A percentile compares a stretch with the other conserved stretches of the same genome.
These are phyloP conservation scores for Vaccinium vitisidaea DNA, from an alignment of 148 eudicot genomes.

Conservation along the genomic window DNA sequence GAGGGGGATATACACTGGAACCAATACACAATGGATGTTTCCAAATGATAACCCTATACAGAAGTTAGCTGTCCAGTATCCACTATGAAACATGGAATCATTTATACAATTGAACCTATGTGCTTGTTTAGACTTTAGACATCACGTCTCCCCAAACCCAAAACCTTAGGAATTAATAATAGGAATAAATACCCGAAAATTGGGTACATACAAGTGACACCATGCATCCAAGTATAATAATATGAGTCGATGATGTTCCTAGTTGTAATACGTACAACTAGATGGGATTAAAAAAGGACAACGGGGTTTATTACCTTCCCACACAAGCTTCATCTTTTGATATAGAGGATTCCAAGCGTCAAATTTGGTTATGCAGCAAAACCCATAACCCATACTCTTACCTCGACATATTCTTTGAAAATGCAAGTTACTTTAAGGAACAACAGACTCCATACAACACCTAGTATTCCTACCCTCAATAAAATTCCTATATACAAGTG, in stretches of 20 bases:
- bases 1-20: neutral
- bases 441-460: neutral
- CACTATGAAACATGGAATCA: neutral
- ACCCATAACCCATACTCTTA: neutral
- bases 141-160: neutral
- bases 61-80: neutral
- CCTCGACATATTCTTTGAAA: neutral
- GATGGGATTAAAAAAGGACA: neutral
- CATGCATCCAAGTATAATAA: neutral
- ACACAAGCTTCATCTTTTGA: neutral
- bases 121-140: neutral
- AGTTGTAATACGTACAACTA: neutral
- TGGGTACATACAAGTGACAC: neutral
- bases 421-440: neutral
- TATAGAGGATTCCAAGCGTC: neutral
- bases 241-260: neutral
- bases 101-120: neutral
- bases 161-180: neutral
- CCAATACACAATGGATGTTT: neutral
- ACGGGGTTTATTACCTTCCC: neutral
- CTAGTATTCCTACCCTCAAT: neutral
- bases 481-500: neutral
- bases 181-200: neutral
- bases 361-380: neutral
- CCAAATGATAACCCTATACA: neutral